phyloP scores from a whole-genome alignment of 441 rosid species.

The Arabidopsis hybrid region DNA sequence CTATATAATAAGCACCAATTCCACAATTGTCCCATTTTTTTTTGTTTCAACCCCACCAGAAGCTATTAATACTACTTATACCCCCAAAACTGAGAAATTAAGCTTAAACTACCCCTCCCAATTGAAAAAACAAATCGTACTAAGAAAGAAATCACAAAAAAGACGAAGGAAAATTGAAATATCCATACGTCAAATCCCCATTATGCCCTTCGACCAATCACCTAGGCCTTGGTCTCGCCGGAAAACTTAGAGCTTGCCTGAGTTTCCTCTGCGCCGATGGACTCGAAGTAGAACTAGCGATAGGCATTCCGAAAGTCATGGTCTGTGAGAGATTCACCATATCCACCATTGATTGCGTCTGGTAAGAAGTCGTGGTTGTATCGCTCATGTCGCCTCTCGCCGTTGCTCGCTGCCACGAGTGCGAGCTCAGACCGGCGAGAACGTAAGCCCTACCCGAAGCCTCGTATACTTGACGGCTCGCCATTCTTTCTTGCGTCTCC shows the following conservation, averaged over 20 bases:
- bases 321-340: constrained; percentile 80
- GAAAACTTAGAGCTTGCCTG: constrained; percentile 67
- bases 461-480: constrained; percentile 64
- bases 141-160: neutral
- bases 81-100: constrained; percentile 45
- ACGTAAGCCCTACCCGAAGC: constrained; percentile 73
- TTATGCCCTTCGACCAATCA: constrained; percentile 37
- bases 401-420: constrained; percentile 84
- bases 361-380: constrained; percentile 64
- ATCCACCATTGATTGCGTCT: constrained; percentile 74
- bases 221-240: constrained; percentile 65
- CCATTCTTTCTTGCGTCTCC: constrained; percentile 82
- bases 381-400: constrained; percentile 69
- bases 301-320: constrained; percentile 52
- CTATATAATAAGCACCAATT: constrained; percentile 31
- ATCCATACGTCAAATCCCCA: neutral
- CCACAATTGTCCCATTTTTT: constrained; percentile 29
- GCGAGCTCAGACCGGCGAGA: constrained; percentile 77
- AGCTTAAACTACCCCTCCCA: constrained; percentile 37
- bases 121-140: constrained; percentile 33
- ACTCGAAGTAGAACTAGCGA: constrained; percentile 4
- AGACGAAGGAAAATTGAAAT: constrained; percentile 2
- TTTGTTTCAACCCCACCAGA: constrained; percentile 26
- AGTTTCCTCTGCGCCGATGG: constrained; percentile 55
- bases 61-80: constrained; percentile 36